Evolutionary conservation across 1,139 yeast species (phyloP), one percentile per base, ranked within the genome.

Genomic region (Zygoascus hellenicus): DNA sequence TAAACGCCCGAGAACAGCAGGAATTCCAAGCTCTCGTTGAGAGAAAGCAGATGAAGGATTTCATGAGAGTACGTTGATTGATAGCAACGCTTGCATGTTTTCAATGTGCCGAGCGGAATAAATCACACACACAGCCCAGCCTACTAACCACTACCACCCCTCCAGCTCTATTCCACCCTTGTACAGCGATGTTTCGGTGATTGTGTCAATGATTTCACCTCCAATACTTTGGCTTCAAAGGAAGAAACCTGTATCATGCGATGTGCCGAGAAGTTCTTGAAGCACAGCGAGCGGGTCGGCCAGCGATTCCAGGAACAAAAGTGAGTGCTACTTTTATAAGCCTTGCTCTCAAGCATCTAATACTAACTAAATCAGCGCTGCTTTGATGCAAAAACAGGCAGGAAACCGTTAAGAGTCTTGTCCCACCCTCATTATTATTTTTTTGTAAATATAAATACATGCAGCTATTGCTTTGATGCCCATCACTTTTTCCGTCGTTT

Each of bases 251-350:
- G 99, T 72, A 80, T 92, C 57, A 75, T 80, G 75, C 85, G 85
- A 71, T 92, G 99, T 69, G 84, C 96, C 38, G 97, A 92, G 70
- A 92, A 92, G 76, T 94, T 94, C 78, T 79, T 94, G 74, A 92
- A 92, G 70, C 97, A 92, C 76, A 83, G 94, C 69, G 98, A 92
- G 74, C 83, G 98, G 68, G 96, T 94, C 50, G 98, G 98, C 44
- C 95, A 87, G 70, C 83, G 98, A 72, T 92, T 92, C 89, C 97
- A 92, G 71, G 98, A 92, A 67, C 97, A 90, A 71, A 92, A 90
- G 55, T 52, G 29, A 43, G 60, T 51, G 14, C 15, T 31, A n/a
- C n/a, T 28, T 11, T 17, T 7, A 31, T 37, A 19, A 10, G 10
- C 17, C 28, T 22, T 15, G 11, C 39, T 22, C 13, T 10, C 15